These are phyloP conservation scores for Chaetoceros tenuissimus DNA, from an alignment of 108 stramenopile genomes.

Conservation along the genomic window DNA sequence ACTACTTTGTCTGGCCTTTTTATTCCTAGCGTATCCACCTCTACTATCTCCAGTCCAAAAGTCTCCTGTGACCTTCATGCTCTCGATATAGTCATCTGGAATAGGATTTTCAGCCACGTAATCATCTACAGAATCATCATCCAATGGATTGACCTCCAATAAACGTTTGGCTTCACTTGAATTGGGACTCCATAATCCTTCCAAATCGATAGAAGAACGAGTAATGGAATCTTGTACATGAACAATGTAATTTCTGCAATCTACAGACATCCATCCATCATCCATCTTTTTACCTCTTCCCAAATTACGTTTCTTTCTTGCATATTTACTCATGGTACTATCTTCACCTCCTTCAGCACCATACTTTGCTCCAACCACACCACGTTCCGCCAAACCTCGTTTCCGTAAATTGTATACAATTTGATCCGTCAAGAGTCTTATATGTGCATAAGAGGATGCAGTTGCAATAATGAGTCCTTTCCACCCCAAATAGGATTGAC, in stretches of 20 bases:
- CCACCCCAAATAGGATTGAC: slow-evolving; percentile 29
- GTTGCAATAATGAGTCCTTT: slow-evolving; percentile 37
- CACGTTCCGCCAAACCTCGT: slow-evolving; percentile 52
- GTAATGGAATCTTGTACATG: slow-evolving; percentile 52
- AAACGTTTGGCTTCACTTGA: slow-evolving; percentile 40
- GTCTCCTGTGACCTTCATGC: background rate
- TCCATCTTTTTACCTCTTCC: slow-evolving; percentile 22
- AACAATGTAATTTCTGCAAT: slow-evolving; percentile 76
- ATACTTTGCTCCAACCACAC: slow-evolving; percentile 45
- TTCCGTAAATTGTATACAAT: slow-evolving; percentile 61
- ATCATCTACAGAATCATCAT: slow-evolving; percentile 66
- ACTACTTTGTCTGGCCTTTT: background rate
- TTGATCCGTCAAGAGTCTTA: slow-evolving; percentile 43
- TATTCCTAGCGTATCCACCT: background rate
- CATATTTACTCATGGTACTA: slow-evolving; percentile 22
- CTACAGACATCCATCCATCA: slow-evolving; percentile 66
- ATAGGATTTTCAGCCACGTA: slow-evolving; percentile 63
- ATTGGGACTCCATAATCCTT: slow-evolving; percentile 51
- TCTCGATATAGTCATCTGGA: slow-evolving; percentile 35
- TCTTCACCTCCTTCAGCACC: slow-evolving; percentile 44
- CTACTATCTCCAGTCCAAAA: background rate
- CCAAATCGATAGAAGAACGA: slow-evolving; percentile 47
- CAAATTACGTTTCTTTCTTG: slow-evolving; percentile 13
- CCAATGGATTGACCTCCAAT: slow-evolving; percentile 26
- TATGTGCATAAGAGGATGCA: slow-evolving; percentile 30